A percentile compares a stretch with the other conserved stretches of the same genome.
Evolutionary conservation across 441 rosid genomes (phyloP).

Genomic region (Theobroma grandiflorum): DNA sequence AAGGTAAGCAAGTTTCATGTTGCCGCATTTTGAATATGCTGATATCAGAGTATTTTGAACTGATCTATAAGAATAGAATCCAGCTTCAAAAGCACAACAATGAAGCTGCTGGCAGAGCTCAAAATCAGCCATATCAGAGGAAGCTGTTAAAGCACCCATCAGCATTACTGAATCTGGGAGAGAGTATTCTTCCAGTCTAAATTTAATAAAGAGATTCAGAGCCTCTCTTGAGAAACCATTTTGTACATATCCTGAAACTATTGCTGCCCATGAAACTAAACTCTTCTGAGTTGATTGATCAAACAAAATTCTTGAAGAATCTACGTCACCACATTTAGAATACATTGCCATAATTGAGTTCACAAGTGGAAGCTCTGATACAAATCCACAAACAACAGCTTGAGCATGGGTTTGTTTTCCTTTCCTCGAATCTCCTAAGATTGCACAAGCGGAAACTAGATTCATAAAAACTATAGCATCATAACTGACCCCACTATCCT

Average conservation of each 20-base stretch:
- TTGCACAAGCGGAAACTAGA: conserved; percentile 44
- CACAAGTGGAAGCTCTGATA: conserved; percentile 35
- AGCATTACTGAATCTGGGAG: conserved; percentile 44
- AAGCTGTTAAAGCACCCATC: conserved; percentile 40
- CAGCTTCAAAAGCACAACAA: conserved; percentile 38
- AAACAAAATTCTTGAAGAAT: conserved; percentile 44
- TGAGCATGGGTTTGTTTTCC: conserved; percentile 55
- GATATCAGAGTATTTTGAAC: conserved; percentile 55
- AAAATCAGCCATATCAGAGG: conserved; percentile 39
- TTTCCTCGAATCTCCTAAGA: conserved; percentile 44
- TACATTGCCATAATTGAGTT: conserved; percentile 55
- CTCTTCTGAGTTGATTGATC: conserved; percentile 39
- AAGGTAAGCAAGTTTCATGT: conserved; percentile 35
- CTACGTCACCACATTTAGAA: conserved; percentile 50
- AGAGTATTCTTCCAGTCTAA: conserved; percentile 33
- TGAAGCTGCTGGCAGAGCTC: conserved; percentile 53
- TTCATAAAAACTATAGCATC: conserved; percentile 44
- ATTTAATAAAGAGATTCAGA: conserved; percentile 38
- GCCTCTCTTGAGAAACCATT: conserved; percentile 48
- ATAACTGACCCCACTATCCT: conserved; percentile 20
- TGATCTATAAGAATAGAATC: conserved; percentile 31
- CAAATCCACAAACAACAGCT: conserved; percentile 39
- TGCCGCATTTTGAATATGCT: conserved; percentile 56
- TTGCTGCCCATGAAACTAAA: conserved; percentile 54
- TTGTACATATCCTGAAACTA: conserved; percentile 47